Evolutionary conservation across 2,329 filamentous ascomycete species (phyloP).

Genomic region (Penicillium sp.): DNA sequence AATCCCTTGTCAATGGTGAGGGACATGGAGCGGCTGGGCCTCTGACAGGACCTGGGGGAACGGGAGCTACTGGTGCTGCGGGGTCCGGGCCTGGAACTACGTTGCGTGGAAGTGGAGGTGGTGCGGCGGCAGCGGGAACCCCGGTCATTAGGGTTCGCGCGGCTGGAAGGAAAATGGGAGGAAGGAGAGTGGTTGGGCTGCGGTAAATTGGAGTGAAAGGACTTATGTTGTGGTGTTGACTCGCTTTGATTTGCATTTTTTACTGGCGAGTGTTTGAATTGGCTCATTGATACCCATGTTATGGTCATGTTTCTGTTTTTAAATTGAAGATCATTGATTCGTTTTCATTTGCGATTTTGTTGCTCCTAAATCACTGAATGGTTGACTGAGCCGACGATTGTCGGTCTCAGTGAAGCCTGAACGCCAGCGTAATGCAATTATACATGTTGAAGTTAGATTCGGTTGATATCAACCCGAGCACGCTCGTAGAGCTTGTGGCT

Average conservation of each 20-base stretch:
- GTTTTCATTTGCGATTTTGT: constrained; percentile 2
- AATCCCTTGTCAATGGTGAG: constrained; percentile 49
- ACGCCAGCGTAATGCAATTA: constrained; percentile 29
- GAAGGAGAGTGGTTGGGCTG: constrained; percentile 40
- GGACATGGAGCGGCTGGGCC: constrained; percentile 20
- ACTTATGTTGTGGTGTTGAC: neutral
- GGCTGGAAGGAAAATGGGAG: constrained; percentile 40
- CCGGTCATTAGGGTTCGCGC: constrained; percentile 28
- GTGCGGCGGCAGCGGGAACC: constrained; percentile 19
- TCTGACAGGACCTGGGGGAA: constrained; percentile 22
- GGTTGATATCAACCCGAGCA: constrained; percentile 82
- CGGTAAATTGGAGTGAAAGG: neutral
- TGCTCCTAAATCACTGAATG: constrained; percentile 1
- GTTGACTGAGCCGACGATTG: neutral
- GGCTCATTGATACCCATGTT: constrained; percentile 8
- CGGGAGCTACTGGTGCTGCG: constrained; percentile 17
- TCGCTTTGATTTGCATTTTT: constrained; percentile 1
- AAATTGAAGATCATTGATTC: constrained; percentile 14
- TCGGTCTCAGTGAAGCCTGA: constrained; percentile 11
- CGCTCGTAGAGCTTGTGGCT: constrained; percentile 78
- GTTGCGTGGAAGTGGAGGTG: constrained; percentile 20
- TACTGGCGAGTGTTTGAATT: constrained; percentile 18
- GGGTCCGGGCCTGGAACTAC: constrained; percentile 19
- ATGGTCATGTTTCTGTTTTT: neutral
- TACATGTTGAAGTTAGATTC: constrained; percentile 57